Conservation (phyloP, 768 basidiomycete species). For the Daedalea quercina region DNA sequence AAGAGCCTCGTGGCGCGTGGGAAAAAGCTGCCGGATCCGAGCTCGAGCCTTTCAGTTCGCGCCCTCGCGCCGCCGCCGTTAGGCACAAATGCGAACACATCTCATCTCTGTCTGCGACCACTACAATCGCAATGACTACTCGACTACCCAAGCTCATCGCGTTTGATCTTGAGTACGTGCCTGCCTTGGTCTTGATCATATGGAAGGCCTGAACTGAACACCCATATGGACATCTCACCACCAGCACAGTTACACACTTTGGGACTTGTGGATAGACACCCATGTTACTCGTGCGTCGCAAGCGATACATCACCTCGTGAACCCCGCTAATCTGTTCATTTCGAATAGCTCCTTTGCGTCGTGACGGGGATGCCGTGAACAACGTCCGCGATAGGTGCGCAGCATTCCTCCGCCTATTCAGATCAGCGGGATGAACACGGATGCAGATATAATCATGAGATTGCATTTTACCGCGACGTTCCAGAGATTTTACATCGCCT, state of each 20-base stretch:
- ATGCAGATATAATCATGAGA: conserved; percentile 42
- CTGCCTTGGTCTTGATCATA: too few relatives aligned
- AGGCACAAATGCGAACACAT: too few relatives aligned
- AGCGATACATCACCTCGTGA: not conserved
- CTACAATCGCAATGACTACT: conserved; percentile 18
- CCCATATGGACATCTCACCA: not conserved
- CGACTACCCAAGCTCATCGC: conserved; percentile 59
- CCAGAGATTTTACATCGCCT: conserved; percentile 62
- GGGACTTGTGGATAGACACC: conserved; percentile 85
- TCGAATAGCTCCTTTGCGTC: conserved; percentile 44
- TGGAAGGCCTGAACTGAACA: not conserved
- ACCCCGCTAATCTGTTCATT: not conserved
- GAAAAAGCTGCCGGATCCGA: too few relatives aligned
- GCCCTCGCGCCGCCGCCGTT: too few relatives aligned
- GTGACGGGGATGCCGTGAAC: conserved; percentile 38
- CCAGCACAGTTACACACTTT: conserved; percentile 65
- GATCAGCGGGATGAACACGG: not conserved
- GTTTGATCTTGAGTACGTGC: conserved; percentile 73
- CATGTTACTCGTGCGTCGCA: conserved; percentile 45
- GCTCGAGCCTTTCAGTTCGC: too few relatives aligned
- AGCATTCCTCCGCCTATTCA: not conserved
- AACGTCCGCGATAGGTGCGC: conserved; percentile 44
- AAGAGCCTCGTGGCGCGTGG: not conserved
- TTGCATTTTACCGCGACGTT: conserved; percentile 75
- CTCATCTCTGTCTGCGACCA: not conserved